phyloP scores from a whole-genome alignment of 306 rosid species.

The cucumber (Cucumis sativus) region DNA sequence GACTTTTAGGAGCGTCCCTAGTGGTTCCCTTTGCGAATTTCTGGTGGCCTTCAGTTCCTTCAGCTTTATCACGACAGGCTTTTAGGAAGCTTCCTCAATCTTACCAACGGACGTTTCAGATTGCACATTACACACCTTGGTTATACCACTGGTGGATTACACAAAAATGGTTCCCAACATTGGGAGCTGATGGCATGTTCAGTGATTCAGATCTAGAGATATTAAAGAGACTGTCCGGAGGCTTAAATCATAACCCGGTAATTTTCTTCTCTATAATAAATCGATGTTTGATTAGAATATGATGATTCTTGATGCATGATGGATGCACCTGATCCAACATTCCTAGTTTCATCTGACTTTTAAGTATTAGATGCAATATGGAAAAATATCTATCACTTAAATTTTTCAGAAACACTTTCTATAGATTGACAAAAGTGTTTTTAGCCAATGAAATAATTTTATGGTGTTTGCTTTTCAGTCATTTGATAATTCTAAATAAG shows the following conservation, averaged over 20 bases:
- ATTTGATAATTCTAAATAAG: background rate
- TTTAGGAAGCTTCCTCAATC: conserved; percentile 21
- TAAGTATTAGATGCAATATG: background rate
- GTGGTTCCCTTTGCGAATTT: conserved; percentile 57
- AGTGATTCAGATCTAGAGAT: conserved; percentile 31
- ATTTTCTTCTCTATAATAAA: background rate
- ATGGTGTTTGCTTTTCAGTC: background rate
- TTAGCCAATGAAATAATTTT: background rate
- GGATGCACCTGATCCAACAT: background rate
- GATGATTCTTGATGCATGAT: background rate
- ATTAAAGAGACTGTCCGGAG: conserved; percentile 20
- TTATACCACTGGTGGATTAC: conserved; percentile 72
- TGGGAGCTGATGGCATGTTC: conserved; percentile 13
- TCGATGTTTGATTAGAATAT: background rate
- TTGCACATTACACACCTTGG: conserved; percentile 69
- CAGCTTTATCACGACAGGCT: conserved; percentile 21
- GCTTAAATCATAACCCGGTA: conserved; percentile 31
- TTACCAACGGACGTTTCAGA: conserved; percentile 31
- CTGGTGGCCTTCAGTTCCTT: conserved; percentile 62
- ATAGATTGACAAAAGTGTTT: background rate
- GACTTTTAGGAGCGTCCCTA: conserved; percentile 61
- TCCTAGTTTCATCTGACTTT: background rate
- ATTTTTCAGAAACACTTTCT: background rate
- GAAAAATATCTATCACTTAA: background rate
- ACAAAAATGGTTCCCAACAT: conserved; percentile 57